Percentiles rank a stretch among this genome's conserved stretches.
Conservation (phyloP, 1,139 yeast species). For the Yamadazyma membranifaciens region DNA sequence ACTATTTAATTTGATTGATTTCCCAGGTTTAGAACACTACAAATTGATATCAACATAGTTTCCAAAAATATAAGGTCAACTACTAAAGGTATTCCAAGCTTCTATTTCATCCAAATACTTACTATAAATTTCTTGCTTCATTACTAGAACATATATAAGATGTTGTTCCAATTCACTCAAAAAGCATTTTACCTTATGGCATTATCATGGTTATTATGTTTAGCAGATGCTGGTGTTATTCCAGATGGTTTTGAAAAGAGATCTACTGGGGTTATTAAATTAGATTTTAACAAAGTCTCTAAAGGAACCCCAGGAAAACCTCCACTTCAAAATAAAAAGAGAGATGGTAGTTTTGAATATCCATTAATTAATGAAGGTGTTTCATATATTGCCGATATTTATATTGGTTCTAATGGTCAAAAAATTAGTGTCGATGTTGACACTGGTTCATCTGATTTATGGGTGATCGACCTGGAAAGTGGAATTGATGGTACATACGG, state of each 20-base stretch:
- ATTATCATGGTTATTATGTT: constrained; percentile 9
- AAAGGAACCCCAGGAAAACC: not conserved
- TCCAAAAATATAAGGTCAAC: no score
- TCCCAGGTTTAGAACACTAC: no score
- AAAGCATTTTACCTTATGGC: constrained; percentile 12
- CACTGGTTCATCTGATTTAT: constrained; percentile 50
- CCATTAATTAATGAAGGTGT: constrained; percentile 39
- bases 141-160: not conserved
- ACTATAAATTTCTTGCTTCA: no score
- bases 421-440: constrained; percentile 36
- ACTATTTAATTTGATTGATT: no score
- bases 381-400: constrained; percentile 47
- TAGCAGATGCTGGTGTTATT: constrained; percentile 10
- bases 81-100: no score
- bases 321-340: constrained; percentile 1
- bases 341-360: constrained; percentile 22
- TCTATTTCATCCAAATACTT: no score
- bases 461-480: constrained; percentile 25
- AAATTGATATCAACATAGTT: no score
- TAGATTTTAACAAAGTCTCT: constrained; percentile 9
- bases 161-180: constrained; percentile 5
- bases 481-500: constrained; percentile 14
- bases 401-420: constrained; percentile 33
- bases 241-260: constrained; percentile 14
- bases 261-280: constrained; percentile 12